Evolutionary conservation across 345 rosid species (phyloP).

Genomic region (Boechera retrofracta): DNA sequence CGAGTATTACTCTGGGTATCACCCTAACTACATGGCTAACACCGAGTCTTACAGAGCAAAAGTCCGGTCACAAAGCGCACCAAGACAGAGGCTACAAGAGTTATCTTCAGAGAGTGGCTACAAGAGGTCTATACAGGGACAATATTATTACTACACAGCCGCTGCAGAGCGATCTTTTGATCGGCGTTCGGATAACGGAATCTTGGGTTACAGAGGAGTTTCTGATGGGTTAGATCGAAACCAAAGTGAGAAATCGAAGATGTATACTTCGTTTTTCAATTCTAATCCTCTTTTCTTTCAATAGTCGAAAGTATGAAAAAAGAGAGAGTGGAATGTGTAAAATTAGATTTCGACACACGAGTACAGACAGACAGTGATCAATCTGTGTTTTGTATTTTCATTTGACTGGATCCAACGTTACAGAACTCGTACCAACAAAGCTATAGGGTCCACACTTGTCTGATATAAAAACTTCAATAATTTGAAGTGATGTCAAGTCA

Average conservation of each 20-base stretch:
- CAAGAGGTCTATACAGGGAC: slow-evolving; percentile 53
- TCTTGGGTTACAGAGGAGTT: slow-evolving; percentile 36
- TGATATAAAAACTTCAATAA: slow-evolving; percentile 26
- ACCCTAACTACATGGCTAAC: slow-evolving; percentile 92
- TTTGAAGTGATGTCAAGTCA: slow-evolving; percentile 37
- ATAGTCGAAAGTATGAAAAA: slow-evolving; percentile 8
- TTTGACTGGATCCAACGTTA: slow-evolving; percentile 33
- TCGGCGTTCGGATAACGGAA: slow-evolving; percentile 50
- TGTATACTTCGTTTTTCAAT: slow-evolving; percentile 38
- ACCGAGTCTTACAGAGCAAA: slow-evolving; percentile 88
- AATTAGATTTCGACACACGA: slow-evolving; percentile 31
- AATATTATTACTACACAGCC: slow-evolving; percentile 39
- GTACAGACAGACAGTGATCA: slow-evolving; percentile 35
- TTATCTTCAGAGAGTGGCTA: slow-evolving; percentile 42
- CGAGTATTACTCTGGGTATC: slow-evolving; percentile 57
- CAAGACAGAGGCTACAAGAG: slow-evolving; percentile 83
- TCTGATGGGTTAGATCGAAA: slow-evolving; percentile 13
- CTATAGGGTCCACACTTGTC: slow-evolving; percentile 27
- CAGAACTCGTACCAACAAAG: slow-evolving; percentile 33
- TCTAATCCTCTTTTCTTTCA: slow-evolving; percentile 28
- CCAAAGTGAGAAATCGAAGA: slow-evolving; percentile 42
- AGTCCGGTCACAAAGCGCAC: slow-evolving; percentile 91
- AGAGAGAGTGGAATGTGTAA: slow-evolving; percentile 34
- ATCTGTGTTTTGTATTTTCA: slow-evolving; percentile 27
- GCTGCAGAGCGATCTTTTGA: slow-evolving; percentile 46